Conservation (phyloP, 2,329 filamentous ascomycete species). For the Exophiala sp. region DNA sequence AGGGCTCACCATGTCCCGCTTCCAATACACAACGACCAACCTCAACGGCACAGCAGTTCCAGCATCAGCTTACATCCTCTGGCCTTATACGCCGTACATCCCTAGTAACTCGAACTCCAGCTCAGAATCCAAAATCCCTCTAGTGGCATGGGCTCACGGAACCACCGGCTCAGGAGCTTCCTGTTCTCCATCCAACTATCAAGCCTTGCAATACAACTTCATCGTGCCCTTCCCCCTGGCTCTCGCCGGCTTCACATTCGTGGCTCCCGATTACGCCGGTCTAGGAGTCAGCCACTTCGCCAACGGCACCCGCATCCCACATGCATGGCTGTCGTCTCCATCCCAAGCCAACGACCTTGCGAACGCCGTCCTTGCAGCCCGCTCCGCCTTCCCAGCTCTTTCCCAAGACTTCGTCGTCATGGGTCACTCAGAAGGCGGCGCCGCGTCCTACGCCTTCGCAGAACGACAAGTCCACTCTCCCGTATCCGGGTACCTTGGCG, state of each 20-base stretch:
- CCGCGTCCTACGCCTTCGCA: conserved; percentile 42
- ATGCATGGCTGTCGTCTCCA: conserved; percentile 41
- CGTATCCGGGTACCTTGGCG: conserved; percentile 23
- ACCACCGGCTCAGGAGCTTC: conserved; percentile 42
- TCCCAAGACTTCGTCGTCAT: conserved; percentile 41
- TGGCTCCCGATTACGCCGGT: conserved; percentile 46
- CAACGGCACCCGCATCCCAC: conserved; percentile 36
- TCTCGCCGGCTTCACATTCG: conserved; percentile 44
- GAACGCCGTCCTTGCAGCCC: conserved; percentile 43
- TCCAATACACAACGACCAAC: conserved; percentile 48
- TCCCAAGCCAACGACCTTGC: conserved; percentile 44
- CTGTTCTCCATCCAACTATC: conserved; percentile 41
- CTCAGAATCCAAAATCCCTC: conserved; percentile 23
- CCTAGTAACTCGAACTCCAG: conserved; percentile 3
- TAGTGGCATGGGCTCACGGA: conserved; percentile 46
- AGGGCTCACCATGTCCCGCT: conserved; percentile 45
- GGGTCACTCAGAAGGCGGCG: conserved; percentile 49
- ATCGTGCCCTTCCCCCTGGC: conserved; percentile 40
- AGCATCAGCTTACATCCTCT: conserved; percentile 50
- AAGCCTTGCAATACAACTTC: conserved; percentile 42
- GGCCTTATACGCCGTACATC: conserved; percentile 41
- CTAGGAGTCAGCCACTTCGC: conserved; percentile 39
- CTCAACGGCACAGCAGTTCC: conserved; percentile 47
- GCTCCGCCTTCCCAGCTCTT: conserved; percentile 36
- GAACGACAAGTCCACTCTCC: conserved; percentile 34